These are phyloP conservation scores for Tetracladium marchalianum DNA, from an alignment of 495 filamentous ascomycete species.

Conservation along the genomic window DNA sequence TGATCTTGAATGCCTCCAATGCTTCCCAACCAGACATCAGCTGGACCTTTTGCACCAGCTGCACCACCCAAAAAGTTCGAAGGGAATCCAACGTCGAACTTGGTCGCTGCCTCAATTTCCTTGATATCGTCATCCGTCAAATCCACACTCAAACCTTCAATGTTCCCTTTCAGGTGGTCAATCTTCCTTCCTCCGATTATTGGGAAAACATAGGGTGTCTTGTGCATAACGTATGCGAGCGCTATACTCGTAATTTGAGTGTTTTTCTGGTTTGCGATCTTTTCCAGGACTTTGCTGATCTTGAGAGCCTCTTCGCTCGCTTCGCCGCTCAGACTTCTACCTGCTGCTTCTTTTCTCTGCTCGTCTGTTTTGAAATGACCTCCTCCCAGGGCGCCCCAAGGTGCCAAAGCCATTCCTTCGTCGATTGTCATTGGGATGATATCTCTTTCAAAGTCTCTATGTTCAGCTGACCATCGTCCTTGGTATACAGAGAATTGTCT, in stretches of 20 bases:
- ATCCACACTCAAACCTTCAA: slow-evolving; percentile 49
- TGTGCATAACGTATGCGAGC: slow-evolving; percentile 64
- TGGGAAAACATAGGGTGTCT: slow-evolving; percentile 68
- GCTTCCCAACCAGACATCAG: slow-evolving; percentile 30
- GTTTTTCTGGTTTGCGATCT: slow-evolving; percentile 42
- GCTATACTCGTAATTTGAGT: slow-evolving; percentile 49
- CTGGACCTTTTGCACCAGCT: slow-evolving; percentile 27
- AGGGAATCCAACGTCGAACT: slow-evolving; percentile 58
- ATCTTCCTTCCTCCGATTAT: slow-evolving; percentile 55
- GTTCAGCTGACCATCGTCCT: slow-evolving; percentile 49
- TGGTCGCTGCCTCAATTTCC: slow-evolving; percentile 50
- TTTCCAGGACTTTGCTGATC: slow-evolving; percentile 46
- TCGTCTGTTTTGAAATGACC: slow-evolving; percentile 52
- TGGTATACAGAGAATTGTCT: slow-evolving; percentile 59
- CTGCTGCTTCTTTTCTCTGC: slow-evolving; percentile 22
- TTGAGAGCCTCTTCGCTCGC: slow-evolving; percentile 29
- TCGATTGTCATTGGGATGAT: slow-evolving; percentile 55
- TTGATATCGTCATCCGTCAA: slow-evolving; percentile 51
- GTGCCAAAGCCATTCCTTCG: slow-evolving; percentile 62
- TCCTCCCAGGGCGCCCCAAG: slow-evolving; percentile 54
- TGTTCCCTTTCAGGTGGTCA: slow-evolving; percentile 54
- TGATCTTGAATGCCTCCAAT: slow-evolving; percentile 39
- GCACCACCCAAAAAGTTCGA: slow-evolving; percentile 38
- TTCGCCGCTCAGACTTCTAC: slow-evolving; percentile 8
- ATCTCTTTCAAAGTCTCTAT: slow-evolving; percentile 60